Base-by-base conservation (phyloP, 164 flowering plant genomes). In the Magnolia kwangsiensis region DNA sequence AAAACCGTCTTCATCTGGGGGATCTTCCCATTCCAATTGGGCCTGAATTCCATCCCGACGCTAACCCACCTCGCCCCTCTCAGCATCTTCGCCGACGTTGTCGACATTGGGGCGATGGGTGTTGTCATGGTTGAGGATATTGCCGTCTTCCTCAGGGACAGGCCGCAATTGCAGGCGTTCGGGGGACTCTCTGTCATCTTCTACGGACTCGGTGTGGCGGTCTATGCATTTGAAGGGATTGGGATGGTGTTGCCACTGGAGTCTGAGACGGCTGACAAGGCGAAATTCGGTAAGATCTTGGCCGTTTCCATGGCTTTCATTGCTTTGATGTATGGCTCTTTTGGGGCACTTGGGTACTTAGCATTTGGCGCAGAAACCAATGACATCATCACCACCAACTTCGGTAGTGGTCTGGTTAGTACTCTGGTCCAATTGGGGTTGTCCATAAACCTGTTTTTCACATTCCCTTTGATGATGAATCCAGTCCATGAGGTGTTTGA, bases 401-500 rank as follows among this genome's bases (percentile, higher is more conserved):
- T 93, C 1, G 98, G 97, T 10, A 65, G 80, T 49, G 94, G 97
- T 1, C 0, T 87, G 74, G 55, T 91, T 29, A 90, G 92, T 76
- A 80, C 71, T 18, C 51, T 90, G 79, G 97, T 95, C 37, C 93
- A 95, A 63, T 20, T 93, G 70, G 97, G 96, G 19, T 82, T 95
- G 24, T 87, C 90, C 31, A 75, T 95, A 10, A 95, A 95, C 80
- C 84, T 95, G 67, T 93, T 95, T 83, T 84, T 93, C 72, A 86
- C 97, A 0, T 87, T 93, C 75, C 97, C 97, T 0, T 69, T 91
- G 88, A 95, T 95, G 98, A 91, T 95, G 98, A 87, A 95, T 72
- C 98, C 98, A 1, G 98, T 90, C 49, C 92, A 89, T 77, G 98
- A 95, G 76, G 91, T 93, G 9, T 76, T 88, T 14, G 97, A 95